A percentile compares a stretch with the other conserved stretches of the same genome.
These are phyloP conservation scores for Petunia secreta DNA, from an alignment of 257 asterid genomes.

Conservation along the genomic window DNA sequence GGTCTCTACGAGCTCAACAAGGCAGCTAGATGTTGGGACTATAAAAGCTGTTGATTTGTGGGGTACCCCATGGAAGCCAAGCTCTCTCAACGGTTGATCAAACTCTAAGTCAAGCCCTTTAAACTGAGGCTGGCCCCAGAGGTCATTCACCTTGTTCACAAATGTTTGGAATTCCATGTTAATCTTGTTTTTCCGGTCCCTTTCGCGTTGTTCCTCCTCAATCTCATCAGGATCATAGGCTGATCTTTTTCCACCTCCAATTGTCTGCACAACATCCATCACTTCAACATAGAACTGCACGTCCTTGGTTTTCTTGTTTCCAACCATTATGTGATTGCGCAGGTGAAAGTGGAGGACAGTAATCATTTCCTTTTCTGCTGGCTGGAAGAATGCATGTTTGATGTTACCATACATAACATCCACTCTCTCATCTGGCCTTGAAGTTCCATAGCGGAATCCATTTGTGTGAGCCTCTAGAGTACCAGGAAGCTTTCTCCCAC, in stretches of 20 bases:
- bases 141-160: conserved; percentile 34
- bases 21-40: conserved; percentile 37
- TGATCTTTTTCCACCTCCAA: conserved; percentile 37
- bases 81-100: conserved; percentile 38
- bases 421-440: conserved; percentile 33
- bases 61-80: conserved; percentile 40
- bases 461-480: conserved; percentile 34
- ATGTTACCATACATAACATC: conserved; percentile 37
- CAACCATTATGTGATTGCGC: conserved; percentile 41
- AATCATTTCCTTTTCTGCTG: conserved; percentile 42
- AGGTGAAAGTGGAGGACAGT: conserved; percentile 38
- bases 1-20: conserved; percentile 35
- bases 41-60: conserved; percentile 35
- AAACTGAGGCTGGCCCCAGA: conserved; percentile 38
- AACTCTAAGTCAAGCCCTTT: conserved; percentile 36
- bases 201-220: conserved; percentile 38
- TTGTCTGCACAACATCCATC: conserved; percentile 35
- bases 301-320: conserved; percentile 44
- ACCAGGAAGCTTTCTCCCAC: conserved; percentile 37
- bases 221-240: conserved; percentile 39
- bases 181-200: conserved; percentile 32
- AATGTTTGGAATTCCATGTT: conserved; percentile 35
- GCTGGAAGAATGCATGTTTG: conserved; percentile 42
- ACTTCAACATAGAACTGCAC: conserved; percentile 44
- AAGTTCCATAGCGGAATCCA: conserved; percentile 37